Conservation (phyloP, 495 filamentous ascomycete species). For the Neurospora sp. region DNA sequence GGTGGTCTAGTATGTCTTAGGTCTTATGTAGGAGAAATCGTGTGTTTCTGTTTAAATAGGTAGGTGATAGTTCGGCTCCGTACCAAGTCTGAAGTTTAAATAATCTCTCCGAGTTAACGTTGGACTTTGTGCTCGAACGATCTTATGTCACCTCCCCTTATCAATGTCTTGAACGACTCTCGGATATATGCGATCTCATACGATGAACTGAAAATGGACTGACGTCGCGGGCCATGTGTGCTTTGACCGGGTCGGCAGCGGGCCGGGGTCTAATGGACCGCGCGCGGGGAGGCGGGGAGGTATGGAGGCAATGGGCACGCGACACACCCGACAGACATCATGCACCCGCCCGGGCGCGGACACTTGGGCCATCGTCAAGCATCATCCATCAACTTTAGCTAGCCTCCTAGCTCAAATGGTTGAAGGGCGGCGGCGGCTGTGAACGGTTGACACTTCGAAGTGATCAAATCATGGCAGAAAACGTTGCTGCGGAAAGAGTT, state of each 20-base stretch:
- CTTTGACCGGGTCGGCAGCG: conserved; percentile 6
- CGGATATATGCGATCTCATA: neutral
- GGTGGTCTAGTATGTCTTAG: neutral
- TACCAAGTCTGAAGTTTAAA: neutral
- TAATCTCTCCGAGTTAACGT: neutral
- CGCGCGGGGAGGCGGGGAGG: neutral
- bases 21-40: neutral
- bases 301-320: neutral
- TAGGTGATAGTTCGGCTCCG: neutral
- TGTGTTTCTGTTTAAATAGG: neutral
- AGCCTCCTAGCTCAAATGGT: neutral
- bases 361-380: neutral
- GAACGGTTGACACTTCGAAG: neutral
- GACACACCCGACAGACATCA: neutral
- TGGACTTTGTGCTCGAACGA: neutral
- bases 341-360: neutral
- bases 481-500: neutral
- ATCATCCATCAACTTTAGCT: neutral
- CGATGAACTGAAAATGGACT: neutral
- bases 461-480: neutral
- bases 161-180: too few relatives aligned
- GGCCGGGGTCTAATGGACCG: neutral
- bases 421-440: neutral
- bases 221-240: conserved; percentile 13
- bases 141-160: neutral